Base-by-base conservation (phyloP, 768 basidiomycete species). In the Tricholoma matsutake region DNA sequence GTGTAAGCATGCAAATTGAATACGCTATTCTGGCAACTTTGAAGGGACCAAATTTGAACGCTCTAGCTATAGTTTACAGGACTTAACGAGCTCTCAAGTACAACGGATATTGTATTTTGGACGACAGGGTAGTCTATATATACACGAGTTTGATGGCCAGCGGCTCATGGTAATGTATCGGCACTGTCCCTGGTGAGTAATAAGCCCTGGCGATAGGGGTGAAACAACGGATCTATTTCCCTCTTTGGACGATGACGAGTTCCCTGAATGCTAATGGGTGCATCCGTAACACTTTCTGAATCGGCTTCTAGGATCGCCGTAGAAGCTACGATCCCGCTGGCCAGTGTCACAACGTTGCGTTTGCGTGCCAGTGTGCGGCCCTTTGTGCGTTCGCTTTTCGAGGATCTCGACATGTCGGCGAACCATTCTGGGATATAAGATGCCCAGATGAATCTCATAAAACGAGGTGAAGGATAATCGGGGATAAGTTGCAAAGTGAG, bases 401-500 rank as follows among this genome's bases (percentile, higher is more conserved):
- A 29, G 16, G 1, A 32, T 0, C 8, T 32, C 9, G 3, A 11
- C 4, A 3, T 53, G n/a, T 32, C 16, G 3, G 14, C 16, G n/a
- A 53, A 10, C 7, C 51, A 29, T 32, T 32, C 9, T 8, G 51
- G 29, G 16, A 53, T 18, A 32, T 18, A 16, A 31, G 29, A 13
- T n/a, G 22, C 16, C 20, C 43, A 43, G n/a, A 39, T 13, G 6
- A 64, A 58, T 10, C 39, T 34, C 16, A 66, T n/a, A 28, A 57
- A 41, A 6, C 63, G 49, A 32, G 63, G 57, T 9, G 65, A 63
- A 9, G 65, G 63, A 35, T 34, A 20, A 10, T 61, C 54, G 7
- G 54, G 43, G 16, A 68, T 25, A 18, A 69, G 16, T n/a, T 52
- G 25, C n/a, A 18, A 13, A 31, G 29, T n/a, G 2, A 14, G 8